Evolutionary conservation across 139 green algal genomes (phyloP), one percentile per base, ranked within the genome.

Genomic region (Diplosphaera chodatii): DNA sequence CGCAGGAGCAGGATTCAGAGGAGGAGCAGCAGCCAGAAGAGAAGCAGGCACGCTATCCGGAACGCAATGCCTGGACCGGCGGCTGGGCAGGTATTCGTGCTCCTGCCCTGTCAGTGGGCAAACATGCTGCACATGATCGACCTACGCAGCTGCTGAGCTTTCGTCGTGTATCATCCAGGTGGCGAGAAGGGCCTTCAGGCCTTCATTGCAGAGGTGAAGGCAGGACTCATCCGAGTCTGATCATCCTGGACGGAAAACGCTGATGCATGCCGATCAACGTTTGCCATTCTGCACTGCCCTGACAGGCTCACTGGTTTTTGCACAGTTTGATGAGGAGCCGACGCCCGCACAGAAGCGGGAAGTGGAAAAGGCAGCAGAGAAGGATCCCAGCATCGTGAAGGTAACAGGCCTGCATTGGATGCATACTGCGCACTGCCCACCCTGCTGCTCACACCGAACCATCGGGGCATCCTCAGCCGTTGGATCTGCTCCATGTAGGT

Each of bases 141-240:
- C n/a, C n/a, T n/a, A n/a, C n/a, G n/a, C n/a, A n/a, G n/a, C n/a
- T n/a, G n/a, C n/a, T n/a, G n/a, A n/a, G n/a, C n/a, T n/a, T n/a
- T n/a, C n/a, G n/a, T n/a, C n/a, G n/a, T n/a, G n/a, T n/a, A n/a
- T n/a, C n/a, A n/a, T 25, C 13, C 48, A 59, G 77, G 77, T 21
- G 77, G 77, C 2, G 77, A 83, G 69, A 40, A 67, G 25, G 77
- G 77, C 3, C 65, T 83, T 23, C 56, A 62, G 32, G 27, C 29
- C 10, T 83, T 78, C 29, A 62, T 78, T 40, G 18, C 13, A 21
- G 68, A 82, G 72, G 70, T 71, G 32, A n/a, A n/a, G n/a, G n/a
- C n/a, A n/a, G n/a, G n/a, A n/a, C n/a, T n/a, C n/a, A n/a, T n/a
- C n/a, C n/a, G n/a, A n/a, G n/a, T n/a, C n/a, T n/a, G n/a, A n/a